These are phyloP conservation scores for Leccinum incarnatum DNA, from an alignment of 768 basidiomycete genomes.

Conservation along the genomic window DNA sequence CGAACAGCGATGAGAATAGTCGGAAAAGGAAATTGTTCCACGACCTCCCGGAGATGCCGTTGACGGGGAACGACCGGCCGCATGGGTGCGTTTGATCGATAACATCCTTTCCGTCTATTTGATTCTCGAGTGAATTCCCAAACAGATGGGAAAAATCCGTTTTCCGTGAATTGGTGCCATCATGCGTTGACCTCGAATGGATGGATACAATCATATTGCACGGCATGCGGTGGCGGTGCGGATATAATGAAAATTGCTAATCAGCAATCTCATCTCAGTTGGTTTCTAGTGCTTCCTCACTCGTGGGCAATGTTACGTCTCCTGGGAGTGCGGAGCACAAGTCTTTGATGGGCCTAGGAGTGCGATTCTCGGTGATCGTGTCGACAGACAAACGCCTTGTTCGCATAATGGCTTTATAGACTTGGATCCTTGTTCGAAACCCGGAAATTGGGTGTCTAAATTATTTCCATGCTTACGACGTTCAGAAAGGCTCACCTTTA, in stretches of 20 bases:
- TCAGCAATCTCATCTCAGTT: slow-evolving; percentile 29
- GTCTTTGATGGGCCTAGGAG: slow-evolving; percentile 13
- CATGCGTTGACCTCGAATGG: slow-evolving; percentile 16
- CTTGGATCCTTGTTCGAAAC: slow-evolving; percentile 18
- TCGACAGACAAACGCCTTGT: slow-evolving; percentile 2
- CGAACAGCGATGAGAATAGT: slow-evolving; percentile 4
- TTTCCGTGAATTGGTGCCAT: slow-evolving; percentile 23
- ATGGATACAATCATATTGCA: slow-evolving; percentile 22
- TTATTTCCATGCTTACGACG: slow-evolving; percentile 12
- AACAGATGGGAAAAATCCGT: slow-evolving; percentile 1
- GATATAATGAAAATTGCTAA: slow-evolving; percentile 27
- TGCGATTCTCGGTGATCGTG: slow-evolving; percentile 21
- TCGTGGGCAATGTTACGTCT: slow-evolving; percentile 27
- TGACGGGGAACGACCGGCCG: slow-evolving; percentile 8
- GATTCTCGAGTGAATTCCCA: neutral
- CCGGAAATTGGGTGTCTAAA: slow-evolving; percentile 25
- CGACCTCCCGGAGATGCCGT: slow-evolving; percentile 14
- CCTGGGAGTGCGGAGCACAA: slow-evolving; percentile 22
- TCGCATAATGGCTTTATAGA: slow-evolving; percentile 12
- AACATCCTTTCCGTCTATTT: neutral
- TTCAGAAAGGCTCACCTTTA: slow-evolving; percentile 2
- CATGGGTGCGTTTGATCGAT: slow-evolving; percentile 11
- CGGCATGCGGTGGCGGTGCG: slow-evolving; percentile 30
- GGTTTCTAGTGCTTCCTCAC: slow-evolving; percentile 22
- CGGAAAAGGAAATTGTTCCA: slow-evolving; percentile 10